phyloP scores from a whole-genome alignment of 2,329 filamentous ascomycete species.

The Didymella sp. region DNA sequence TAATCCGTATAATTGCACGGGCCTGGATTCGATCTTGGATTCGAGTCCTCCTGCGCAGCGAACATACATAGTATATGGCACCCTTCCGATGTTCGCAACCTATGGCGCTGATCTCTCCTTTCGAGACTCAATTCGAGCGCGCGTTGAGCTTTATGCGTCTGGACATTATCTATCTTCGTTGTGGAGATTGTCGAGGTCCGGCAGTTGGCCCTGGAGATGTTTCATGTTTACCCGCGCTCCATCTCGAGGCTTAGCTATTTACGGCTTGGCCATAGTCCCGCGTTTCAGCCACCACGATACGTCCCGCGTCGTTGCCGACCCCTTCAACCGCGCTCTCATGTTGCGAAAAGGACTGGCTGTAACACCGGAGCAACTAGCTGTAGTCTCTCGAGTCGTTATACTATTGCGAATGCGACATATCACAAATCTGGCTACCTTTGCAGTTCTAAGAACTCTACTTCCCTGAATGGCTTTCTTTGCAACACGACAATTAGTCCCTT shows the following conservation, averaged over 20 bases:
- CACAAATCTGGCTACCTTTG: too few relatives aligned
- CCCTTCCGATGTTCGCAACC: too few relatives aligned
- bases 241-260: constrained; percentile 1
- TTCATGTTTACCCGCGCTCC: constrained; percentile 17
- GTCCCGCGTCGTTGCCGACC: background rate
- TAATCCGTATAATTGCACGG: background rate
- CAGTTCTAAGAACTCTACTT: too few relatives aligned
- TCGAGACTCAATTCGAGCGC: background rate
- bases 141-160: background rate
- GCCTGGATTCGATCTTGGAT: background rate
- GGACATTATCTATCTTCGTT: background rate
- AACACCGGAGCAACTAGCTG: too few relatives aligned
- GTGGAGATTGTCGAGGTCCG: constrained; percentile 1
- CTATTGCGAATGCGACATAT: too few relatives aligned
- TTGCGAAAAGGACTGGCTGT: too few relatives aligned
- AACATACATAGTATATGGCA: too few relatives aligned
- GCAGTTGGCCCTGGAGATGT: constrained; percentile 2
- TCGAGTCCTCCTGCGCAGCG: background rate
- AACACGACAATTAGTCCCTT: too few relatives aligned
- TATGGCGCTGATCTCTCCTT: background rate
- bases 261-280: constrained; percentile 4
- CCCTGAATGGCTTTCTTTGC: too few relatives aligned
- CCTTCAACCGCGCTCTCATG: background rate
- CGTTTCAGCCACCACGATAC: background rate
- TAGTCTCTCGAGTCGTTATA: too few relatives aligned